A percentile compares a stretch with the other conserved stretches of the same genome.
Evolutionary conservation across 1,284 basidiomycete genomes (phyloP).

Genomic region (Ganoderma lucidum): DNA sequence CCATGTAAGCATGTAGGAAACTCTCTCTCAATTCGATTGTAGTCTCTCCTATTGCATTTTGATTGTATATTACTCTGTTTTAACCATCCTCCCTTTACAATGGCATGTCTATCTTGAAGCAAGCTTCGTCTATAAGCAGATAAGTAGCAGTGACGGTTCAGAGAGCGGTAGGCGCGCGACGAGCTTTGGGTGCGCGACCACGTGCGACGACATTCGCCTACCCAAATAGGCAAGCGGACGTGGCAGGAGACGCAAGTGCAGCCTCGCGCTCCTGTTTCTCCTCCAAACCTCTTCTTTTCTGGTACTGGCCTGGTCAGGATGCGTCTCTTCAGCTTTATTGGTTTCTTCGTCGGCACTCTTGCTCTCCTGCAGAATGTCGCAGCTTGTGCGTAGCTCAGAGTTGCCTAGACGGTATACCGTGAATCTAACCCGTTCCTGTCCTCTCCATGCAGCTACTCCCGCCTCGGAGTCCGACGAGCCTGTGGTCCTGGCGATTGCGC

Average conservation of each 20-base stretch:
- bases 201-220: constrained; percentile 18
- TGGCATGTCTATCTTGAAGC: too few species aligned
- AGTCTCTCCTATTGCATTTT: too few species aligned
- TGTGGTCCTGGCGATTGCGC: constrained; percentile 67
- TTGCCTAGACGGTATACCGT: neutral
- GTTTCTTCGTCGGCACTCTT: constrained; percentile 36
- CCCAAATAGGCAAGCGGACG: constrained; percentile 31
- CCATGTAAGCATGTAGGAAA: too few species aligned
- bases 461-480: constrained; percentile 45
- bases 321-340: constrained; percentile 40
- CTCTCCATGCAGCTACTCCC: constrained; percentile 31
- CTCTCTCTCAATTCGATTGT: too few species aligned
- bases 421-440: neutral
- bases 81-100: too few species aligned
- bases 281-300: constrained; percentile 31
- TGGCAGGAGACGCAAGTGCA: constrained; percentile 26
- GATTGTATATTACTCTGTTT: too few species aligned
- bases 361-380: constrained; percentile 35
- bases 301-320: constrained; percentile 34
- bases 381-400: constrained; percentile 34
- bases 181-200: constrained; percentile 18
- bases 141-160: too few species aligned
- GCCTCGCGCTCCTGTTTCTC: constrained; percentile 19
- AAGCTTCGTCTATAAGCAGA: too few species aligned
- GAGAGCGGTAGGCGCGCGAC: neutral